Evolutionary conservation across 139 green algal genomes (phyloP), one percentile per base, ranked within the genome.

Genomic region (Nannochloris sp.): DNA sequence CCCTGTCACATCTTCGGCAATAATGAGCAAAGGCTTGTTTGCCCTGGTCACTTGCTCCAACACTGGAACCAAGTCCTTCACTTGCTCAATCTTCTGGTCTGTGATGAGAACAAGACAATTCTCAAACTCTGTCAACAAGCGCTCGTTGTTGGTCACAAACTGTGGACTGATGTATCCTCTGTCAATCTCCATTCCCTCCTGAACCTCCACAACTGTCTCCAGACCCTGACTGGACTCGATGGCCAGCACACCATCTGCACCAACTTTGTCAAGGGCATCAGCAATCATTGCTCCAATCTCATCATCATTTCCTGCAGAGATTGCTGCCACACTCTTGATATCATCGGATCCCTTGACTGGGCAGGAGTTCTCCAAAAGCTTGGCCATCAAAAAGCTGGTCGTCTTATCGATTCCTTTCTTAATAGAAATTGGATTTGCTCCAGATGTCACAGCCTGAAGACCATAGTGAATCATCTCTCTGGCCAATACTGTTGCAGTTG

Each of bases 331-430:
- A 33, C 20, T 79, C 64, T 84, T 91, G 84, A 98, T 98, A 76
- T 98, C 92, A 40, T 82, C 69, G 31, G 75, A 73, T 53, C 90
- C 91, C 63, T 90, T 88, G 50, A 98, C 84, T 4, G 87, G 84
- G 57, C 82, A 85, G 17, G 93, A 84, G 3, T 81, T 67, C 69
- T 91, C 79, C 71, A 82, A 80, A 4, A 98, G 85, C 80, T 93
- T 86, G 2, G 23, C 11, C 31, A 97, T 84, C 49, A 97, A 75
- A 68, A 73, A 84, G 3, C 80, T 82, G 53, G 78, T 83, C 5
- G 91, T 95, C 78, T 96, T 96, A 72, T 98, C 93, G 64, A 98
- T 96, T 67, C 93, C 93, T 49, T 84, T 83, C 87, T 98, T 98
- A 59, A 98, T 80, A 44, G 66, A 71, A 30, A 98, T 87, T 33